These are phyloP conservation scores for Paraconiothyrium brasiliense DNA, from an alignment of 2,329 filamentous ascomycete genomes.

Conservation along the genomic window DNA sequence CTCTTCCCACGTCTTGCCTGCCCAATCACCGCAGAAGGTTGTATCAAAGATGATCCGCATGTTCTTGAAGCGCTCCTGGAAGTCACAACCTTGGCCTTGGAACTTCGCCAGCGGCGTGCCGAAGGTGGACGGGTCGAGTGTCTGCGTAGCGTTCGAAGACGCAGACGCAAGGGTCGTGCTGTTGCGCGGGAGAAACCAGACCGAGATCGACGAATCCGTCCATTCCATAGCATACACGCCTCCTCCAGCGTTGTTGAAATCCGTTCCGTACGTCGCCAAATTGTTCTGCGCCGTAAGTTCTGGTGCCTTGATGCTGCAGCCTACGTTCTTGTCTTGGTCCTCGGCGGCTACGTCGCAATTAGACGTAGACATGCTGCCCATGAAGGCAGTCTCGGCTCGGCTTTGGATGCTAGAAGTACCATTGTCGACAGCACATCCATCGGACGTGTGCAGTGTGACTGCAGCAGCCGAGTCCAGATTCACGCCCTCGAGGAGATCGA, in stretches of 20 bases:
- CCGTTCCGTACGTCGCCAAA: slow-evolving; percentile 42
- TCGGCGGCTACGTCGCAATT: slow-evolving; percentile 56
- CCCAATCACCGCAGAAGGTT: slow-evolving; percentile 65
- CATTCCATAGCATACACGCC: slow-evolving; percentile 55
- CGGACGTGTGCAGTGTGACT: slow-evolving; percentile 45
- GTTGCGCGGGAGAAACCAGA: slow-evolving; percentile 54
- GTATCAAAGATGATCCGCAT: slow-evolving; percentile 56
- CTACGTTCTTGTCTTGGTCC: slow-evolving; percentile 41
- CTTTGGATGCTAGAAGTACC: slow-evolving; percentile 12
- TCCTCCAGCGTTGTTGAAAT: slow-evolving; percentile 47
- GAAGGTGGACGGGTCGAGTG: slow-evolving; percentile 31
- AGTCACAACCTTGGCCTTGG: slow-evolving; percentile 54
- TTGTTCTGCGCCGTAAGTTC: slow-evolving; percentile 41
- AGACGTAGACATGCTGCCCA: slow-evolving; percentile 55
- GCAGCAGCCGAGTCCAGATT: slow-evolving; percentile 39
- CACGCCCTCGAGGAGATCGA: slow-evolving; percentile 50
- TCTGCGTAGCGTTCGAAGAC: slow-evolving; percentile 1
- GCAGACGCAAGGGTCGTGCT: slow-evolving; percentile 21
- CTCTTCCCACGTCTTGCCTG: slow-evolving; percentile 65
- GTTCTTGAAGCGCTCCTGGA: slow-evolving; percentile 52
- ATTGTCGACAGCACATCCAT: slow-evolving; percentile 36
- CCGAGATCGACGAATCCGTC: slow-evolving; percentile 47
- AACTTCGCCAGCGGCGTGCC: slow-evolving; percentile 47
- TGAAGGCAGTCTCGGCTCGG: slow-evolving; percentile 38
- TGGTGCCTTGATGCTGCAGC: slow-evolving; percentile 47